Evolutionary conservation across 352 stramenopile species (phyloP).

Genomic region (Plasmopara viticola): DNA sequence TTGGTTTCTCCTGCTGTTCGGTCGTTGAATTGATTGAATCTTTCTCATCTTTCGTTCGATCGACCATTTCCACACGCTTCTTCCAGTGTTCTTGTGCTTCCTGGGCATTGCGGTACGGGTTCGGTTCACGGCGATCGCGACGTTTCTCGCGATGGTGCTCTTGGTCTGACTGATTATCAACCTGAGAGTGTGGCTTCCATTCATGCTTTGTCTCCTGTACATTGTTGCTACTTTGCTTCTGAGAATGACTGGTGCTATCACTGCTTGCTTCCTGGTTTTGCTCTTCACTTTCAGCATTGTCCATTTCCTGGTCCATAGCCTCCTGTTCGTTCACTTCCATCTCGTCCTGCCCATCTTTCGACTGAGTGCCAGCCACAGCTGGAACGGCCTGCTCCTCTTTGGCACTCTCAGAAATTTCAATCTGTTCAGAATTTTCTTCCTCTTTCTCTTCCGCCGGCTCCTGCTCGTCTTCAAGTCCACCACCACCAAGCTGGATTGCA

Average conservation of each 20-base stretch:
- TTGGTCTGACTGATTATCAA: slow-evolving; percentile 30
- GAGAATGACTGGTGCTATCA: slow-evolving; percentile 44
- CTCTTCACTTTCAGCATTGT: slow-evolving; percentile 41
- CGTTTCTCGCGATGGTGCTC: slow-evolving; percentile 66
- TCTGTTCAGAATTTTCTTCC: slow-evolving; percentile 56
- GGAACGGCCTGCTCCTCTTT: slow-evolving; percentile 54
- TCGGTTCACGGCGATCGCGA: slow-evolving; percentile 82
- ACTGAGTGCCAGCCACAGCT: slow-evolving; percentile 67
- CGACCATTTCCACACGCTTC: slow-evolving; percentile 88
- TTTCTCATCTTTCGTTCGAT: slow-evolving; percentile 44
- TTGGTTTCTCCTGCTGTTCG: slow-evolving; percentile 27
- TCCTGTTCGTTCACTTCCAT: slow-evolving; percentile 54
- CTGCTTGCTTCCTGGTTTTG: slow-evolving; percentile 42
- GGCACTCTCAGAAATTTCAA: slow-evolving; percentile 30
- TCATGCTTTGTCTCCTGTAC: slow-evolving; percentile 52
- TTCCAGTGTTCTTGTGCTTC: slow-evolving; percentile 97
- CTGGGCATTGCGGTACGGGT: slow-evolving; percentile 93
- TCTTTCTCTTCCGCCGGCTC: slow-evolving; percentile 55
- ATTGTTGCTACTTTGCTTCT: slow-evolving; percentile 46
- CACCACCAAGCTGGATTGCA: slow-evolving; percentile 59
- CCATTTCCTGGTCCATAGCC: slow-evolving; percentile 37
- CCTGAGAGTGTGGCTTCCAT: slow-evolving; percentile 49
- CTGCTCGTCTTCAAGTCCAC: slow-evolving; percentile 68
- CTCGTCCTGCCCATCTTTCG: slow-evolving; percentile 76
- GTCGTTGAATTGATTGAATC: slow-evolving; percentile 28